Percentiles rank a stretch among this genome's conserved stretches.
Evolutionary conservation across 2,329 filamentous ascomycete genomes (phyloP).

Genomic region (Fusarium fujikuroi): DNA sequence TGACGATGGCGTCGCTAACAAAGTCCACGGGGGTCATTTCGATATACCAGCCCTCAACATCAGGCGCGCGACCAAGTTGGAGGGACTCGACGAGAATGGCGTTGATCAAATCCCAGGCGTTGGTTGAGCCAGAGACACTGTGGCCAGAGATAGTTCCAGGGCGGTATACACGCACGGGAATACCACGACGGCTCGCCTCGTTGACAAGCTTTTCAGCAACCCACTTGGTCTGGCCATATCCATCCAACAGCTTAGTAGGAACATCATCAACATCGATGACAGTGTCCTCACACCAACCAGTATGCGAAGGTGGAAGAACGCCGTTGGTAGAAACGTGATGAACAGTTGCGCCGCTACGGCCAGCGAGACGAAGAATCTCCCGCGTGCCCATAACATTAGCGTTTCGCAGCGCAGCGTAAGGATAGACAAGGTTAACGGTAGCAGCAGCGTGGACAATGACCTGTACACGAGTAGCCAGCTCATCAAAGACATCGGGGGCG

Average conservation of each 20-base stretch:
- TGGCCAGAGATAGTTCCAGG: constrained; percentile 84
- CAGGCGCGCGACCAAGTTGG: constrained; percentile 74
- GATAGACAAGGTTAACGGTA: constrained; percentile 83
- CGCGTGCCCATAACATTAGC: constrained; percentile 83
- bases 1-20: constrained; percentile 78
- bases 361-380: constrained; percentile 78
- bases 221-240: constrained; percentile 85
- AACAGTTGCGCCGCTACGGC: constrained; percentile 73
- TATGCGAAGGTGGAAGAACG: constrained; percentile 75
- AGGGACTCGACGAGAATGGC: constrained; percentile 82
- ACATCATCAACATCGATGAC: constrained; percentile 76
- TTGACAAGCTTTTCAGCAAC: constrained; percentile 79
- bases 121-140: constrained; percentile 77
- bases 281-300: constrained; percentile 77
- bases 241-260: constrained; percentile 74
- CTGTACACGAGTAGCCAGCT: constrained; percentile 72
- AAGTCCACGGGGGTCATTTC: constrained; percentile 90
- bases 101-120: constrained; percentile 81
- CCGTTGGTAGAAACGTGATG: constrained; percentile 86
- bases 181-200: constrained; percentile 73
- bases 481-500: constrained; percentile 70
- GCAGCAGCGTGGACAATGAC: constrained; percentile 83
- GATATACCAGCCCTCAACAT: constrained; percentile 78
- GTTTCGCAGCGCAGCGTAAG: constrained; percentile 78
- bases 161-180: constrained; percentile 77